These are phyloP conservation scores for Aureobasidium sp. DNA, from an alignment of 2,329 filamentous ascomycete genomes.

Conservation along the genomic window DNA sequence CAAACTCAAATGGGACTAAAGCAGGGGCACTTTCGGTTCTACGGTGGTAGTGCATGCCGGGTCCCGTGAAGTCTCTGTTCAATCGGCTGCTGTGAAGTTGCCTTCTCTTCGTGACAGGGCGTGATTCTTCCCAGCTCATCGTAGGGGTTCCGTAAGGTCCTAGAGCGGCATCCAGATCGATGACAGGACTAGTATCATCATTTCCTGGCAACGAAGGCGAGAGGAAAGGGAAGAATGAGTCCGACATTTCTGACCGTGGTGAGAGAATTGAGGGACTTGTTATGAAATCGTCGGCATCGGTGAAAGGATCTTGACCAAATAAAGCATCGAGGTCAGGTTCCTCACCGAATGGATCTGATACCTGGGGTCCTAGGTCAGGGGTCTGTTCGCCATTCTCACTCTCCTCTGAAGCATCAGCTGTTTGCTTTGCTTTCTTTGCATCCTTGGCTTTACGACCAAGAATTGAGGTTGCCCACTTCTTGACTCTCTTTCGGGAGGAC, in stretches of 20 bases:
- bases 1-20: slow-evolving; percentile 62
- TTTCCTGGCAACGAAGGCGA: slow-evolving; percentile 50
- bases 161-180: slow-evolving; percentile 88
- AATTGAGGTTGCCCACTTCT: slow-evolving; percentile 53
- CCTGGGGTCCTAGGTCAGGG: not conserved
- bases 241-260: slow-evolving; percentile 29
- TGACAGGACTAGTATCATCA: slow-evolving; percentile 71
- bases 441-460: slow-evolving; percentile 18
- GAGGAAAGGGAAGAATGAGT: slow-evolving; percentile 6
- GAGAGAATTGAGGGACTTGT: slow-evolving; percentile 1
- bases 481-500: slow-evolving; percentile 57
- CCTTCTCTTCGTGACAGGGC: slow-evolving; percentile 44
- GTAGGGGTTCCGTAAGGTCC: slow-evolving; percentile 84
- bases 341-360: not conserved
- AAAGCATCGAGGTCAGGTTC: slow-evolving; percentile 18
- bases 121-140: slow-evolving; percentile 57
- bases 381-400: not conserved
- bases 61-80: slow-evolving; percentile 60
- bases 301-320: slow-evolving; percentile 16
- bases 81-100: slow-evolving; percentile 70
- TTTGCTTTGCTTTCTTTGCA: slow-evolving; percentile 13
- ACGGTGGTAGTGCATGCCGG: slow-evolving; percentile 68
- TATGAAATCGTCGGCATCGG: slow-evolving; percentile 10
- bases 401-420: not conserved
- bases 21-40: slow-evolving; percentile 75